Conservation (phyloP, 1,284 basidiomycete genomes). For the Phellopilus nigrolimitatus region DNA sequence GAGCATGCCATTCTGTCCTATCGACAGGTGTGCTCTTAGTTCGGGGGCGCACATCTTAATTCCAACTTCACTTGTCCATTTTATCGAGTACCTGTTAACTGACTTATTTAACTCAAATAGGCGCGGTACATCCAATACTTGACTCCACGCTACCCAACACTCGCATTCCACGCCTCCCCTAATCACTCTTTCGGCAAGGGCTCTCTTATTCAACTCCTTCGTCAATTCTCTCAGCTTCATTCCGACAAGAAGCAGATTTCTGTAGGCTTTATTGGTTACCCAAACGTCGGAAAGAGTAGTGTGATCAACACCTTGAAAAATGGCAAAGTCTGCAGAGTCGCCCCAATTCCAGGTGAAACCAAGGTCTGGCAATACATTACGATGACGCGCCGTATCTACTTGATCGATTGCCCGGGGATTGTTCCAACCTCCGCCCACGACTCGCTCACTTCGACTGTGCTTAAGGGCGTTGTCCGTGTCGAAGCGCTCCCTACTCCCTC, state of each 20-base stretch:
- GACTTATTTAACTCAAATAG: constrained; percentile 37
- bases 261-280: constrained; percentile 97
- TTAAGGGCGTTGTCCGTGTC: constrained; percentile 96
- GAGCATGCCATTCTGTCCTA: constrained; percentile 28
- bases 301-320: constrained; percentile 99
- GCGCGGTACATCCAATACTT: constrained; percentile 97
- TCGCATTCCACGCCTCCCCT: constrained; percentile 98
- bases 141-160: constrained; percentile 90
- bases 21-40: constrained; percentile 36
- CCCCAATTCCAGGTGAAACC: constrained; percentile 97
- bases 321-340: constrained; percentile 96
- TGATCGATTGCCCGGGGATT: constrained; percentile 99
- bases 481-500: constrained; percentile 93
- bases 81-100: constrained; percentile 14
- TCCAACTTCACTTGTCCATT: constrained; percentile 19
- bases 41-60: constrained; percentile 36
- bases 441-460: constrained; percentile 87
- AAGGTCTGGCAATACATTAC: constrained; percentile 99
- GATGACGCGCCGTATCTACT: constrained; percentile 92
- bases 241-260: constrained; percentile 99
- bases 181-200: constrained; percentile 99
- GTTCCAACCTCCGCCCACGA: constrained; percentile 93
- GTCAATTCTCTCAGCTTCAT: constrained; percentile 96
- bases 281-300: constrained; percentile 96
- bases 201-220: constrained; percentile 92